Percentiles rank a stretch among this genome's conserved stretches.
These are phyloP conservation scores for Fusarium neocosmosporiellum DNA, from an alignment of 2,329 filamentous ascomycete species.

Conservation along the genomic window DNA sequence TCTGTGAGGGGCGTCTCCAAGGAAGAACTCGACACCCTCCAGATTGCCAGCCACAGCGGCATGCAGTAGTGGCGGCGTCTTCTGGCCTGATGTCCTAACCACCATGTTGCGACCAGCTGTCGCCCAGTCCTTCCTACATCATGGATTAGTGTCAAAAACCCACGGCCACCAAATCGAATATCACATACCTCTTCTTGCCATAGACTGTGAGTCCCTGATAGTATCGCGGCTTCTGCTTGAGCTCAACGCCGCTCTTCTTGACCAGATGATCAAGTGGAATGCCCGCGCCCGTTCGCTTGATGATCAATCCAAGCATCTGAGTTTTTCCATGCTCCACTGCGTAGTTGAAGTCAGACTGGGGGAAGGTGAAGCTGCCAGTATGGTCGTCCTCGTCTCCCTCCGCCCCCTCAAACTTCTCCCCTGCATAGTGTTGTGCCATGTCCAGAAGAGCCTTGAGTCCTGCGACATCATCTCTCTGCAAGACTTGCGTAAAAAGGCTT, in stretches of 20 bases:
- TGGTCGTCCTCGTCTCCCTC: slow-evolving; percentile 50
- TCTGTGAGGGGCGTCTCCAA: slow-evolving; percentile 75
- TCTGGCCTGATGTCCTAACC: slow-evolving; percentile 52
- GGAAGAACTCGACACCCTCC: slow-evolving; percentile 80
- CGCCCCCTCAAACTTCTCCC: slow-evolving; percentile 48
- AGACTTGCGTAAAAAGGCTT: slow-evolving; percentile 57
- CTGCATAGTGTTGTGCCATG: slow-evolving; percentile 58
- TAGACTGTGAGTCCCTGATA: slow-evolving; percentile 84
- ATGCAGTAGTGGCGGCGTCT: slow-evolving; percentile 69
- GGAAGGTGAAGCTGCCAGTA: slow-evolving; percentile 52
- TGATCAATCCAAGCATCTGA: slow-evolving; percentile 70
- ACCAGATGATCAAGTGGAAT: slow-evolving; percentile 76
- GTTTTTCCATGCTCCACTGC: slow-evolving; percentile 63
- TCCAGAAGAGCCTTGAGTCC: slow-evolving; percentile 70
- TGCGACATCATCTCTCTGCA: slow-evolving; percentile 63
- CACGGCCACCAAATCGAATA: neutral
- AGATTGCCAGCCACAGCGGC: slow-evolving; percentile 69
- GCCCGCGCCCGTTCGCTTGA: slow-evolving; percentile 74
- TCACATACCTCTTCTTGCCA: slow-evolving; percentile 70
- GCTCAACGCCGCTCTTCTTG: slow-evolving; percentile 71
- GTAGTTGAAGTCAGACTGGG: slow-evolving; percentile 53
- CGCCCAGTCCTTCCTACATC: slow-evolving; percentile 74
- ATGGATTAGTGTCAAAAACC: slow-evolving; percentile 20
- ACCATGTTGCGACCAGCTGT: slow-evolving; percentile 65
- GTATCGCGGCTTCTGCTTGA: slow-evolving; percentile 73